These are phyloP conservation scores for Fusarium hostae DNA, from an alignment of 2,329 filamentous ascomycete species.

Conservation along the genomic window DNA sequence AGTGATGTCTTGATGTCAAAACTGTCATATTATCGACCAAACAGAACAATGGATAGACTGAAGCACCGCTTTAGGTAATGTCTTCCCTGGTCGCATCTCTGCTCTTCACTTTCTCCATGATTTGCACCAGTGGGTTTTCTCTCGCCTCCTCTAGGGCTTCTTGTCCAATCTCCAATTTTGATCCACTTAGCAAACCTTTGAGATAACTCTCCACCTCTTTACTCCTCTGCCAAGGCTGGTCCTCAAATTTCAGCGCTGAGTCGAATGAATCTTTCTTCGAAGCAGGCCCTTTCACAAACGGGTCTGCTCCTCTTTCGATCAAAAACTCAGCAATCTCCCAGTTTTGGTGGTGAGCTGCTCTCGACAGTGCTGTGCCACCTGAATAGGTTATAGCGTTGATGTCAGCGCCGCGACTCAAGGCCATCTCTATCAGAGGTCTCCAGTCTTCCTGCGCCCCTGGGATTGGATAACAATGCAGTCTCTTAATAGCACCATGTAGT, in stretches of 20 bases:
- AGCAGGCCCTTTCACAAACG: fast-evolving
- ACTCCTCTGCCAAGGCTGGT: not conserved
- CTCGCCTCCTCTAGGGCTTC: not conserved
- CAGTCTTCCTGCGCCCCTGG: not conserved
- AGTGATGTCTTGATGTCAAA: not conserved
- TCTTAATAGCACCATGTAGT: fast-evolving
- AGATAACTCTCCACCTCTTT: not conserved
- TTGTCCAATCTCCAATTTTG: not conserved
- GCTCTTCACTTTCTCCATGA: not conserved
- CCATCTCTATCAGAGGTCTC: not conserved
- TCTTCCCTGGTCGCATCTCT: not conserved
- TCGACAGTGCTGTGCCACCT: fast-evolving
- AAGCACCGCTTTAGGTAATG: not conserved
- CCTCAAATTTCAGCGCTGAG: not conserved
- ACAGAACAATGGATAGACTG: too few relatives aligned
- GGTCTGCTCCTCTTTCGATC: not conserved
- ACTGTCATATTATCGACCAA: too few relatives aligned
- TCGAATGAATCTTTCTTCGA: fast-evolving
- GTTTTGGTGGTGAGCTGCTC: fast-evolving
- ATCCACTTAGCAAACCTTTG: not conserved
- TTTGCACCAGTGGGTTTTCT: fast-evolving
- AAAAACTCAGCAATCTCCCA: not conserved
- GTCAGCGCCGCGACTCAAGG: not conserved
- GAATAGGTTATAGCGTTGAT: not conserved
- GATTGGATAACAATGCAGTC: fast-evolving